Evolutionary conservation across 2,329 filamentous ascomycete genomes (phyloP).

Genomic region (Cercospora brassicicola): DNA sequence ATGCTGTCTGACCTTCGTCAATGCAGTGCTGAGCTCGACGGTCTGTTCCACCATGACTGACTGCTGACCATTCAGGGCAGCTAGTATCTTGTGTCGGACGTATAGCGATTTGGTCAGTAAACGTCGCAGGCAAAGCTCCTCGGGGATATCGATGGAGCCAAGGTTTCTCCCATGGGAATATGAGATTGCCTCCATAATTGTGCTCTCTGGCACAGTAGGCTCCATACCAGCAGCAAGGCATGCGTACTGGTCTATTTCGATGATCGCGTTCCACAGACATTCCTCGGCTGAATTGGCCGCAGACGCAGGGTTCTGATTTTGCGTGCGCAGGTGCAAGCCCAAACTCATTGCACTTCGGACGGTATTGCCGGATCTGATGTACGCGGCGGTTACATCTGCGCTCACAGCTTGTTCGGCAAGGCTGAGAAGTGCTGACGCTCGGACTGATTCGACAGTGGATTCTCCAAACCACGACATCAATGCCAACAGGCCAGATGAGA

Average conservation of each 20-base stretch:
- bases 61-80: conserved; percentile 12
- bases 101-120: conserved; percentile 13
- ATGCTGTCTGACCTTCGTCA: conserved; percentile 2
- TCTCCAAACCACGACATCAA: conserved; percentile 11
- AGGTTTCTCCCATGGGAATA: background rate
- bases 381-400: conserved; percentile 7
- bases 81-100: conserved; percentile 19
- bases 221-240: conserved; percentile 19
- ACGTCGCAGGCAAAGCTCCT: background rate
- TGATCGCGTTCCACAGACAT: conserved; percentile 17
- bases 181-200: background rate
- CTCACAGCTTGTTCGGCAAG: conserved; percentile 19
- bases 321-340: conserved; percentile 4
- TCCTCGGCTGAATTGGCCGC: background rate
- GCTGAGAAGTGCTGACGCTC: conserved; percentile 7
- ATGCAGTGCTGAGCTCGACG: conserved; percentile 16
- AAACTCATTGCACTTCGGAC: conserved; percentile 16
- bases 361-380: conserved; percentile 16
- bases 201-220: background rate
- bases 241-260: conserved; percentile 22
- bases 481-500: conserved; percentile 8
- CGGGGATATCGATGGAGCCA: background rate
- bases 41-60: conserved; percentile 17
- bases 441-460: conserved; percentile 1
- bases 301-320: background rate